These are phyloP conservation scores for Litsea cubeba DNA, from an alignment of 164 flowering plant species.

Conservation along the genomic window DNA sequence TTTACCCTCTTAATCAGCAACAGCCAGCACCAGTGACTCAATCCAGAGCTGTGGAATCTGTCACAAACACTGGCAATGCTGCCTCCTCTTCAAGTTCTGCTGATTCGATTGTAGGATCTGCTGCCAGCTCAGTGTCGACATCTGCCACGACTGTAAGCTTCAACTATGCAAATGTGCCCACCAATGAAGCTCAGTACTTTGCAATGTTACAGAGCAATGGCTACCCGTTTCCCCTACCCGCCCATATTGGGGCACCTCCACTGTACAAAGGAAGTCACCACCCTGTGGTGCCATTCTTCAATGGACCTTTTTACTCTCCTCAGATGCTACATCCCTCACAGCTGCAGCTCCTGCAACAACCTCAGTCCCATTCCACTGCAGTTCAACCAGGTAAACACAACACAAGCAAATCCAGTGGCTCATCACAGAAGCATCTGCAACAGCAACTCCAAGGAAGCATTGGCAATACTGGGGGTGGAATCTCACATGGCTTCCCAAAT, in stretches of 20 bases:
- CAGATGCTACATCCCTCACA: slow-evolving; percentile 89
- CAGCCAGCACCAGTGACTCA: slow-evolving; percentile 50
- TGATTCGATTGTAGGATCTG: slow-evolving; percentile 28
- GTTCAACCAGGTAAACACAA: slow-evolving; percentile 51
- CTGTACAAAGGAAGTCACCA: slow-evolving; percentile 59
- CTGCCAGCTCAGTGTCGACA: slow-evolving; percentile 30
- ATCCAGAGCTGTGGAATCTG: slow-evolving; percentile 44
- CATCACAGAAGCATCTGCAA: slow-evolving; percentile 80
- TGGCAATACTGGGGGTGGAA: slow-evolving; percentile 36
- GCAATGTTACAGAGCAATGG: slow-evolving; percentile 76
- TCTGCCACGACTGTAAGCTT: slow-evolving; percentile 61
- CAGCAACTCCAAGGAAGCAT: slow-evolving; percentile 41
- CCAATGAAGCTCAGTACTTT: slow-evolving; percentile 80
- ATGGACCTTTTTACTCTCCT: slow-evolving; percentile 79
- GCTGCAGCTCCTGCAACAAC: slow-evolving; percentile 58
- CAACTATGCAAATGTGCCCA: slow-evolving; percentile 58
- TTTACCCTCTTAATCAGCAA: slow-evolving; percentile 83
- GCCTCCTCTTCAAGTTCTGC: slow-evolving; percentile 30
- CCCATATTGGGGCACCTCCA: slow-evolving; percentile 70
- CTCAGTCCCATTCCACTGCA: slow-evolving; percentile 41
- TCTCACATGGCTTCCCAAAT: slow-evolving; percentile 32
- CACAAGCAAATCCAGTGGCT: slow-evolving; percentile 59
- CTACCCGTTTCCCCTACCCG: slow-evolving; percentile 73
- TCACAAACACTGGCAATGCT: slow-evolving; percentile 20
- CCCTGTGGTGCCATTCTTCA: slow-evolving; percentile 72